Evolutionary conservation across 2,329 filamentous ascomycete species (phyloP).

Genomic region (Alternaria sp.): DNA sequence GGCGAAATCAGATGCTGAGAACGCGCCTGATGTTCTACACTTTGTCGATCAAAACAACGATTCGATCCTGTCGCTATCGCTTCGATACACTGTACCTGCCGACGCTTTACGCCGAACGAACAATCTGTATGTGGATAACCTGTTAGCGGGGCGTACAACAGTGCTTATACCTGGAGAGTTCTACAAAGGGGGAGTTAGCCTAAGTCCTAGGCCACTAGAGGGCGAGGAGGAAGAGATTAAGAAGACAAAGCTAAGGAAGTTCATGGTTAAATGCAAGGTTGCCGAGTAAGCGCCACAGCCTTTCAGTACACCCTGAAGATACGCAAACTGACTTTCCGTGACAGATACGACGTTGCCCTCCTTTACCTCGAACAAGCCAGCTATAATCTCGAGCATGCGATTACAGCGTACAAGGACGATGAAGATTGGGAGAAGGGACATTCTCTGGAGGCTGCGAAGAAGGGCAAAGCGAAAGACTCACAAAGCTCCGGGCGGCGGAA

Average conservation of each 20-base stretch:
- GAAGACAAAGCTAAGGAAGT: conserved; percentile 75
- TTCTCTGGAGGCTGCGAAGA: conserved; percentile 61
- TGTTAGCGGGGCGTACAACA: conserved; percentile 73
- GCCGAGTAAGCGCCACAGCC: conserved; percentile 67
- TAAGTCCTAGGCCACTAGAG: conserved; percentile 75
- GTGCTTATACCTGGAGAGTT: conserved; percentile 75
- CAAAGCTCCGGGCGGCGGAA: conserved; percentile 40
- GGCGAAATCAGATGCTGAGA: conserved; percentile 34
- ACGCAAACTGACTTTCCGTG: conserved; percentile 50
- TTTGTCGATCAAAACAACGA: conserved; percentile 76
- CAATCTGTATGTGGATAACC: conserved; percentile 73
- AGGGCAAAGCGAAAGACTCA: conserved; percentile 52
- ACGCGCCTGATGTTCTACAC: conserved; percentile 73
- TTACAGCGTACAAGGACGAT: conserved; percentile 72
- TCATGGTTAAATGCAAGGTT: conserved; percentile 82
- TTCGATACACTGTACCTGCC: conserved; percentile 75
- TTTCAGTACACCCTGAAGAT: background rate
- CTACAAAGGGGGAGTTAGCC: conserved; percentile 71
- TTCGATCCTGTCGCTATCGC: conserved; percentile 71
- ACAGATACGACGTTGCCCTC: conserved; percentile 72
- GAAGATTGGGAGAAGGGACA: conserved; percentile 78
- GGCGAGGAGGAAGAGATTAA: conserved; percentile 76
- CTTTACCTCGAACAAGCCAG: conserved; percentile 75
- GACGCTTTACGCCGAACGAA: conserved; percentile 71
- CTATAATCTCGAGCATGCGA: conserved; percentile 71